Conservation (phyloP, 331 rosid species). For the Rhamnella rubrinervis region DNA sequence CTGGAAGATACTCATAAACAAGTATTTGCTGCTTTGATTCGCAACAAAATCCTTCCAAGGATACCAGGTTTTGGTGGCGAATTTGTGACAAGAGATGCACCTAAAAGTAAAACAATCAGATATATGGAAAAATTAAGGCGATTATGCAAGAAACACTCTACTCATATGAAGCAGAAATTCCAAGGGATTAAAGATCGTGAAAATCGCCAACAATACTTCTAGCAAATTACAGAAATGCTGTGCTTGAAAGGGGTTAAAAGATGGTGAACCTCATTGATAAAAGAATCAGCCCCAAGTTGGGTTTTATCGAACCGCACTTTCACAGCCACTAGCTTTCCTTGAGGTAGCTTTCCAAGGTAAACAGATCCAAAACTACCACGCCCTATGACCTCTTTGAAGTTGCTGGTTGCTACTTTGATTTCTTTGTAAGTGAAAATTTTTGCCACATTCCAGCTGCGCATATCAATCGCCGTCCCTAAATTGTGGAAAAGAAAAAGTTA, state of each 20-base stretch:
- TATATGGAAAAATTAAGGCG: constrained; percentile 3
- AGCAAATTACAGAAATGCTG: too few species aligned
- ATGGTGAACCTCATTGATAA: constrained; percentile 72
- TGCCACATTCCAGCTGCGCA: constrained; percentile 78
- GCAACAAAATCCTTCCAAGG: constrained; percentile 84
- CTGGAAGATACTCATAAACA: constrained; percentile 85
- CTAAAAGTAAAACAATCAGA: constrained; percentile 29
- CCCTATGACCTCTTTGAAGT: constrained; percentile 80
- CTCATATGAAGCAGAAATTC: background rate
- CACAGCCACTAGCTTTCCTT: constrained; percentile 75
- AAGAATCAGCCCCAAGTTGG: constrained; percentile 87
- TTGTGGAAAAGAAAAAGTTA: constrained; percentile 6
- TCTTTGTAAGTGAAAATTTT: constrained; percentile 75
- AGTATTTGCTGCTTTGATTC: constrained; percentile 93
- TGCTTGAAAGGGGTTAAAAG: background rate
- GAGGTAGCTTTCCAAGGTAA: constrained; percentile 75
- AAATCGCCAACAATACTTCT: too few species aligned
- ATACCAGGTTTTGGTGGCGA: constrained; percentile 81
- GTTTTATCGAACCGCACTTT: constrained; percentile 86
- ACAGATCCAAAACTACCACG: constrained; percentile 93
- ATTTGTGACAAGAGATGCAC: constrained; percentile 74
- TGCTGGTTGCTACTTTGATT: constrained; percentile 77
- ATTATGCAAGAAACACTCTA: background rate
- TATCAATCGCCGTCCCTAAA: constrained; percentile 49
- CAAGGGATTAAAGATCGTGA: background rate